Evolutionary conservation across 169 alveolate genomes (phyloP), one percentile per base, ranked within the genome.

Genomic region (Cryptosporidium sp.): DNA sequence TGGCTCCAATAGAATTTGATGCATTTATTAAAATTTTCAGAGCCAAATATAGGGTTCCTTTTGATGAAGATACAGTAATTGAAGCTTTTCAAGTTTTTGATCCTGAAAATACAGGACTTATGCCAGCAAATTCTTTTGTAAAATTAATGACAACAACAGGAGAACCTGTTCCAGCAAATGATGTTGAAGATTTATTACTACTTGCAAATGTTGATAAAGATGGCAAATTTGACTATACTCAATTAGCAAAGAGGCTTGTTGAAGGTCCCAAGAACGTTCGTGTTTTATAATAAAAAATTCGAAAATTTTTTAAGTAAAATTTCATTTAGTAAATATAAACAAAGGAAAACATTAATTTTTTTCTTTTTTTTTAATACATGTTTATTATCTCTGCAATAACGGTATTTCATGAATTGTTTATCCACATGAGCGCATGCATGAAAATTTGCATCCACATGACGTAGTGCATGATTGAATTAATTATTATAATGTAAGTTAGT

Each of bases 51-150:
- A 80, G 29, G 68, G 18, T 51, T 58, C 89, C 89, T 29, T 80
- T 45, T 48, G 37, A 42, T 42, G 89, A 80, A 62, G 45, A 60
- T 44, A 80, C 89, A 16, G 31, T 80, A 61, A 80, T 62, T 18
- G 89, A 80, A 39, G 89, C 89, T 26, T 80, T 80, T 51, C 80
- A 80, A 39, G 89, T 80, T 26, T 80, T 80, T 45, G 89, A 80
- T 26, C 89, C 89, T 1, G 89, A 80, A 12, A 60, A 80, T n/a
- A 80, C 80, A 7, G 89, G 89, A 42, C 26, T 62, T 10, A 80
- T 80, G 89, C 60, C 73, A 6, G 56, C 89, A 37, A 80, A 67
- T 26, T 60, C 73, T 9, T 80, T 80, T 21, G 21, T 80, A 3
- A 61, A 60, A 42, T 51, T 80, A 26, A 80, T 80, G 89, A 80